Conservation (phyloP, 371 early-diverging fungal genomes). For the Mortierella sp. region DNA sequence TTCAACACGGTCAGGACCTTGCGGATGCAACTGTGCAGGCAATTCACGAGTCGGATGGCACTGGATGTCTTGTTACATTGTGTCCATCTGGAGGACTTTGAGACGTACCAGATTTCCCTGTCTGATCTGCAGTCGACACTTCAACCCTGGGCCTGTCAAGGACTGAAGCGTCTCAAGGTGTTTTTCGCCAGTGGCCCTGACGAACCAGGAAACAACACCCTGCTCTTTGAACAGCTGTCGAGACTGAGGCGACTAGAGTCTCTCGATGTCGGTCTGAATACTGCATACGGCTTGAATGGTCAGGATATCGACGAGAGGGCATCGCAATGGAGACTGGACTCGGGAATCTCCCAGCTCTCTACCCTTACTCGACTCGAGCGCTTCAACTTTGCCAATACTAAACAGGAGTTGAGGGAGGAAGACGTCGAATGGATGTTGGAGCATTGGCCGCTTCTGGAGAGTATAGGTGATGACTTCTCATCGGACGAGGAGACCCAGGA, state of each 20-base stretch:
- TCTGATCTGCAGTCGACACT: background rate
- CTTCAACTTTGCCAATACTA: background rate
- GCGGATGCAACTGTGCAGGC: background rate
- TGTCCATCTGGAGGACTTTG: background rate
- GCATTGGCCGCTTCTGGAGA: background rate
- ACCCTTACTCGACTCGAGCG: background rate
- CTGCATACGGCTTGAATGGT: no score
- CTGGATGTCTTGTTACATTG: background rate
- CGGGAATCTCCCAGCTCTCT: background rate
- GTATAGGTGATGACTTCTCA: background rate
- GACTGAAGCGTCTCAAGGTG: background rate
- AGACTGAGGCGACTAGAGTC: background rate
- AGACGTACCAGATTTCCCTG: background rate
- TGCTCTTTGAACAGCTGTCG: background rate
- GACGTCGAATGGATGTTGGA: background rate
- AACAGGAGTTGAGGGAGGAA: background rate
- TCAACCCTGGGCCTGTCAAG: background rate
- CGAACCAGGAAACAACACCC: background rate
- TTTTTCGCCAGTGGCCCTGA: background rate
- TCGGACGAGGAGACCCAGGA: background rate
- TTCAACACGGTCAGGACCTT: background rate
- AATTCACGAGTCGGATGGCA: background rate
- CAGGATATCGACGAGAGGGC: background rate
- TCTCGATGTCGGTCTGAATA: background rate
- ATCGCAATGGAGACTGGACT: background rate